Percentiles rank a stretch among this genome's conserved stretches.
Evolutionary conservation across 192 early-diverging fungal genomes (phyloP).

Genomic region (Lunasporangiospora selenospora): DNA sequence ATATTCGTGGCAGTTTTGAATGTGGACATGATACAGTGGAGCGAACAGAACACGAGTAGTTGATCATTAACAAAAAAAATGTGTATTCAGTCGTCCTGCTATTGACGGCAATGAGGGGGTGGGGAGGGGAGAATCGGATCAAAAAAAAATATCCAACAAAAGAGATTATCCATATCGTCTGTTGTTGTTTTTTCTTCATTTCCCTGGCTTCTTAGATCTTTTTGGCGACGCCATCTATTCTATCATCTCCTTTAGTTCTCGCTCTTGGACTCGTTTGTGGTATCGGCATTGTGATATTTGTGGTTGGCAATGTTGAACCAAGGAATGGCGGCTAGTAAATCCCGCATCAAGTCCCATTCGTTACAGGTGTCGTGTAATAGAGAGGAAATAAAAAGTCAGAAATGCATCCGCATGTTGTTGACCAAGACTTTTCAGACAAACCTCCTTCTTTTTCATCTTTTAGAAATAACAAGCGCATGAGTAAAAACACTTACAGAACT

Average conservation of each 20-base stretch:
- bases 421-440: not conserved
- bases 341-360: too few relatives aligned
- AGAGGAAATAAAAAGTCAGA: conserved; percentile 4
- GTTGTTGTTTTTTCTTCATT: conserved; percentile 1
- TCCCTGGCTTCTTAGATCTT: too few relatives aligned
- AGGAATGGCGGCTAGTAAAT: conserved; percentile 61
- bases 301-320: conserved; percentile 85
- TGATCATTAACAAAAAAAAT: not conserved
- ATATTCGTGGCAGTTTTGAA: too few relatives aligned
- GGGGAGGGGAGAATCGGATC: too few relatives aligned
- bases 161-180: not conserved
- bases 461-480: conserved; percentile 9
- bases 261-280: conserved; percentile 26
- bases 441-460: not conserved
- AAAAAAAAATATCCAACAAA: not conserved
- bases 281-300: conserved; percentile 71
- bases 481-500: conserved; percentile 58
- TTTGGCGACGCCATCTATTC: too few relatives aligned
- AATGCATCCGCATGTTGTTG: not conserved
- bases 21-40: too few relatives aligned
- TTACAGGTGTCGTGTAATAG: too few relatives aligned
- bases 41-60: too few relatives aligned
- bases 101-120: too few relatives aligned
- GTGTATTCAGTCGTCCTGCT: too few relatives aligned
- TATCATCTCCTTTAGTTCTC: conserved; percentile 32